A percentile compares a stretch with the other conserved stretches of the same genome.
phyloP scores from a whole-genome alignment of 2,329 filamentous ascomycete species.

The Penicillium sp. region DNA sequence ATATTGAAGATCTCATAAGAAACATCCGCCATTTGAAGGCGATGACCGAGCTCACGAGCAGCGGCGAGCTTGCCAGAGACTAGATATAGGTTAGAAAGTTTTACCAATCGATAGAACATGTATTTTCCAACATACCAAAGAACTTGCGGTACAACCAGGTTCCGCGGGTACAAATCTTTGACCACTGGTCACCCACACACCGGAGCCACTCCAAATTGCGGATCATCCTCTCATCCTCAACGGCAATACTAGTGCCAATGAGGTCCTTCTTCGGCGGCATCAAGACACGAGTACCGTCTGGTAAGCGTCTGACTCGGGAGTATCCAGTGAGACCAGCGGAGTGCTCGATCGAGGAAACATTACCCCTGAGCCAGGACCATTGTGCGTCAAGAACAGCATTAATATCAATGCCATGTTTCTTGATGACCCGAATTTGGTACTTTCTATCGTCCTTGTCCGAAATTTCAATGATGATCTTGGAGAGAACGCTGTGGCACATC shows the following conservation, averaged over 20 bases:
- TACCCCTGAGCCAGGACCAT: constrained; percentile 53
- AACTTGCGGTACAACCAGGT: constrained; percentile 81
- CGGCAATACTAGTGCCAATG: constrained; percentile 66
- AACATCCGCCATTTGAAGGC: constrained; percentile 58
- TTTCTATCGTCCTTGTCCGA: constrained; percentile 68
- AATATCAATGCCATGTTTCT: constrained; percentile 74
- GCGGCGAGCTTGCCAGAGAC: constrained; percentile 56
- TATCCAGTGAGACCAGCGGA: constrained; percentile 39
- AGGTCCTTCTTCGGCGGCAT: constrained; percentile 73
- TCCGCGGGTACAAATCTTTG: constrained; percentile 71
- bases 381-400: constrained; percentile 76
- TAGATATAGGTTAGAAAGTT: constrained; percentile 26
- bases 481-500: constrained; percentile 73
- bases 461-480: constrained; percentile 76
- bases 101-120: constrained; percentile 12
- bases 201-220: constrained; percentile 85
- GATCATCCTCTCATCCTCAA: constrained; percentile 74
- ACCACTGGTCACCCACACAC: constrained; percentile 74
- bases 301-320: constrained; percentile 58
- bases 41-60: constrained; percentile 59
- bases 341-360: constrained; percentile 44
- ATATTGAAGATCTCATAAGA: constrained; percentile 49
- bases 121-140: constrained; percentile 69
- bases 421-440: constrained; percentile 75
- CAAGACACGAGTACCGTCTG: constrained; percentile 57